phyloP scores from a whole-genome alignment of 768 basidiomycete species.

The Leccinum incarnatum region DNA sequence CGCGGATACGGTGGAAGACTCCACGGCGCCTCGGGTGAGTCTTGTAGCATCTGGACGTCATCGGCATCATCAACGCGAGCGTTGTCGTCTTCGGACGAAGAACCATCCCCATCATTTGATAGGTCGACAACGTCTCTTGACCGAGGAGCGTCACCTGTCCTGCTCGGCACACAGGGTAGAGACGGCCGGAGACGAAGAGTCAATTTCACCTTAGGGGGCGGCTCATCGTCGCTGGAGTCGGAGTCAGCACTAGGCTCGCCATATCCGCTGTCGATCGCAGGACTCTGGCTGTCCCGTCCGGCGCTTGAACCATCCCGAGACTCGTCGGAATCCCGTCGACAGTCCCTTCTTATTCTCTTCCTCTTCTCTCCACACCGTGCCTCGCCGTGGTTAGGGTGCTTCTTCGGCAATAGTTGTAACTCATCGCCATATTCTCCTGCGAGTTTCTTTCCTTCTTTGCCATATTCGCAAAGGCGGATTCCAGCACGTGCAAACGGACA shows the following conservation, averaged over 20 bases:
- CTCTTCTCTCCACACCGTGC: constrained; percentile 47
- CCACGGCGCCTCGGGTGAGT: constrained; percentile 40
- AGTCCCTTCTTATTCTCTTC: constrained; percentile 39
- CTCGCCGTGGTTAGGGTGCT: constrained; percentile 32
- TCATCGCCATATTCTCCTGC: constrained; percentile 26
- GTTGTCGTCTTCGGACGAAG: constrained; percentile 40
- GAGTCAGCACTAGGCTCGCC: constrained; percentile 22
- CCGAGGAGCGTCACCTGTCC: constrained; percentile 8
- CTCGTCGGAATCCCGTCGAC: constrained; percentile 22
- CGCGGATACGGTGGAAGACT: constrained; percentile 56
- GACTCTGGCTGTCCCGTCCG: constrained; percentile 21
- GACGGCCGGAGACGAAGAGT: constrained; percentile 57
- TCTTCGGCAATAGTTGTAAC: constrained; percentile 41
- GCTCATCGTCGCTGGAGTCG: constrained; percentile 34
- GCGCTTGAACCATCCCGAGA: constrained; percentile 9
- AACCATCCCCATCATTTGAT: constrained; percentile 34
- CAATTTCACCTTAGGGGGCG: constrained; percentile 64
- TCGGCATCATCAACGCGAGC: constrained; percentile 20
- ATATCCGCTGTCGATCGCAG: constrained; percentile 26
- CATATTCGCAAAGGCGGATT: constrained; percentile 69
- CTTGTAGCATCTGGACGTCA: constrained; percentile 19
- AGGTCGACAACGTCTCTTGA: constrained; percentile 39
- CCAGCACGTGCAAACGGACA: constrained; percentile 75
- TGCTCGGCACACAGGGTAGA: constrained; percentile 24
- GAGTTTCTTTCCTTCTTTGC: constrained; percentile 43